Conservation (phyloP, 2,329 filamentous ascomycete genomes). For the Colletotrichum cuscutae region DNA sequence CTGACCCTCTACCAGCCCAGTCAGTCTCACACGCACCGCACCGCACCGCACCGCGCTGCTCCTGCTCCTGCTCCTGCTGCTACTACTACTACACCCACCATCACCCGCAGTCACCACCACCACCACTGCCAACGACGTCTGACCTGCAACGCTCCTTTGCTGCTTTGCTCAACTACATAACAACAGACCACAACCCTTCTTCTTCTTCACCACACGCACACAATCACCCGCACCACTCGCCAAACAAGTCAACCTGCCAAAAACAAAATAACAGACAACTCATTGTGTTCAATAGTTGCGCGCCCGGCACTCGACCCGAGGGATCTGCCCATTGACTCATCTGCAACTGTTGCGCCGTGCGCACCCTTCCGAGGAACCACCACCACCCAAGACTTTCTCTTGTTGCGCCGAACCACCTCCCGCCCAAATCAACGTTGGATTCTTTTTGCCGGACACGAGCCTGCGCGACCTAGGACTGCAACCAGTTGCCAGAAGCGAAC, state of each 20-base stretch:
- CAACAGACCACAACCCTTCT: conserved; percentile 1
- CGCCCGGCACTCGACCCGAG: neutral
- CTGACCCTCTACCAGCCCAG: conserved; percentile 4
- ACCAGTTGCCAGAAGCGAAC: conserved; percentile 16
- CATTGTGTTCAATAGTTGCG: conserved; percentile 10
- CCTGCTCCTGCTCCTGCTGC: no score
- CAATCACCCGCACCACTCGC: neutral
- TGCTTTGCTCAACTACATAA: conserved; percentile 19
- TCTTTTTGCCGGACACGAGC: conserved; percentile 17
- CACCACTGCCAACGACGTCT: conserved; percentile 2
- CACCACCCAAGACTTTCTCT: neutral
- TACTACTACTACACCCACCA: conserved; percentile 1
- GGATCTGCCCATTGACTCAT: conserved; percentile 25
- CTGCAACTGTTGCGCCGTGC: conserved; percentile 33
- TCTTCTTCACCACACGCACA: neutral
- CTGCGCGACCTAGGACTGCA: conserved; percentile 16
- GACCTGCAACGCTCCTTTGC: neutral
- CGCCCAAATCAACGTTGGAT: conserved; percentile 24
- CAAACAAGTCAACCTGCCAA: neutral
- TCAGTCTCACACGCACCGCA: conserved; percentile 23
- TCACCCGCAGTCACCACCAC: neutral
- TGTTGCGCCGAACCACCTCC: conserved; percentile 31
- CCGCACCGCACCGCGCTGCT: neutral
- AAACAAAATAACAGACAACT: neutral
- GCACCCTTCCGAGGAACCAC: conserved; percentile 1